Conservation (phyloP, 352 stramenopile genomes). For the Phytophthora ohioensis region DNA sequence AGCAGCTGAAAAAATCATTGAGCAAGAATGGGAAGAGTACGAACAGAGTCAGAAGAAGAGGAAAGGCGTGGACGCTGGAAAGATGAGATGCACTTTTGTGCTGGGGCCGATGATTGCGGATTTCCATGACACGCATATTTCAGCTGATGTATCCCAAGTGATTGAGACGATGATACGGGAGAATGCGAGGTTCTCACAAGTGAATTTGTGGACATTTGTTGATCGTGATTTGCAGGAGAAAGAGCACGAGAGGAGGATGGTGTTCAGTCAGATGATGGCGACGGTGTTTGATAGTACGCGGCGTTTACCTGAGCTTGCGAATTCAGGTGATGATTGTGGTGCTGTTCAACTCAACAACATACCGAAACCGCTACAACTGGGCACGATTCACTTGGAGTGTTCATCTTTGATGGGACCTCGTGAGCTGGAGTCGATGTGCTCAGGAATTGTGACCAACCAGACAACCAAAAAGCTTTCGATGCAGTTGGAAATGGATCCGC, state of each 20-base stretch:
- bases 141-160: background rate
- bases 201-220: slow-evolving; percentile 16
- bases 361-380: slow-evolving; percentile 2
- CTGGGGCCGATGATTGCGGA: slow-evolving; percentile 22
- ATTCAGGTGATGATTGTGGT: background rate
- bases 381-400: slow-evolving; percentile 9
- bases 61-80: background rate
- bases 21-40: slow-evolving; percentile 13
- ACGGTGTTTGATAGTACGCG: slow-evolving; percentile 10
- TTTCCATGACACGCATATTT: slow-evolving; percentile 10
- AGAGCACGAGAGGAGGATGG: background rate
- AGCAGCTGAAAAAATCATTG: slow-evolving; percentile 3
- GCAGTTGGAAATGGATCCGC: background rate
- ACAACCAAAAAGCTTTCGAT: slow-evolving; percentile 26
- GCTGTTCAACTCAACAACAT: background rate
- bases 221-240: background rate
- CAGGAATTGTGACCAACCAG: slow-evolving; percentile 18
- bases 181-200: slow-evolving; percentile 13
- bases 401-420: background rate
- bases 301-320: background rate
- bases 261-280: slow-evolving; percentile 16
- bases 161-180: slow-evolving; percentile 9
- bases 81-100: slow-evolving; percentile 27
- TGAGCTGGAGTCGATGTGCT: slow-evolving; percentile 15
- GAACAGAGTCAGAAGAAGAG: slow-evolving; percentile 3